Base-by-base conservation (phyloP, 1,284 basidiomycete genomes). In the Boletellus deceptivus region DNA sequence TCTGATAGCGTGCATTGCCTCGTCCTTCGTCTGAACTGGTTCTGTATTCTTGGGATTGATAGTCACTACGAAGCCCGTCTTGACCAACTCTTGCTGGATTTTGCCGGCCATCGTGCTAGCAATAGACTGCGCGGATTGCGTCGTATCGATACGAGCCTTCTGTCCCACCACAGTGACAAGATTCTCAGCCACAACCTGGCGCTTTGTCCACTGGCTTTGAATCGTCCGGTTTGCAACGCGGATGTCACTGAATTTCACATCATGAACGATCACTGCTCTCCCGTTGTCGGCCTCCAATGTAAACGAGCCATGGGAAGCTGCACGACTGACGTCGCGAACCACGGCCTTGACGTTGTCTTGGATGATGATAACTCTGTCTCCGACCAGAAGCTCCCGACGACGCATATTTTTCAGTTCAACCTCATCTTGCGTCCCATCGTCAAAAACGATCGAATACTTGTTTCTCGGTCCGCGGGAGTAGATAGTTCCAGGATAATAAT, bases 401-500 rank as follows among this genome's bases (percentile, higher is more conserved):
- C 87, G 82, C 64, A 90, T 73, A 39, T 82, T 74, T 27, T 76
- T 72, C 33, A 84, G 56, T 27, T 72, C 74, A 13, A 86, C 73
- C 1, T 60, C 60, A 11, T 69, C 75, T 18, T 72, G 62, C 2
- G 73, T 74, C 3, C 62, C 68, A 59, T 89, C 88, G 56, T 88
- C 85, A 61, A 88, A 90, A 25, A 72, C 69, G 55, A 90, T 63
- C 16, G 58, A 49, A 60, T 79, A 84, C 22, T 62, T 64, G 64
- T 45, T 65, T 22, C 62, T 60, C 17, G 10, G 27, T 5, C 51
- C 52, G 14, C 58, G 59, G 18, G 74, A 70, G 52, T 80, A 58
- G 7, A 87, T 72, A 24, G 70, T 71, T 10, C 84, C 88, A 5
- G 82, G 62, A 59, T 85, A 89, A 65, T 78, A 90, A 54, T 78